Conservation (phyloP, 1,284 basidiomycete genomes). For the Malassezia restricta region DNA sequence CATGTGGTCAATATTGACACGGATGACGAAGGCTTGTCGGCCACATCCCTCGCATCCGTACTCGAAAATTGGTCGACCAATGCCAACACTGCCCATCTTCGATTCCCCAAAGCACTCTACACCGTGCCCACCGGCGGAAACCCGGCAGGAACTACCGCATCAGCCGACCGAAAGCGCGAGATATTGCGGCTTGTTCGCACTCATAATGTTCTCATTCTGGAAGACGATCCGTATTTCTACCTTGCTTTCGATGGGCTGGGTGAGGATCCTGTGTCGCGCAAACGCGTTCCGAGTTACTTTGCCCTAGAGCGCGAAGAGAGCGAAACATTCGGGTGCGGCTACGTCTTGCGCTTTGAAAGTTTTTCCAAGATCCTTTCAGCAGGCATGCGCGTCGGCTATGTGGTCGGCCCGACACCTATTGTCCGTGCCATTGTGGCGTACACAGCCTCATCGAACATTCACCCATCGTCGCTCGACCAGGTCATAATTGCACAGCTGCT, state of each 20-base stretch:
- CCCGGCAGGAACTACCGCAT: constrained; percentile 40
- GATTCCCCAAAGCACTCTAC: constrained; percentile 68
- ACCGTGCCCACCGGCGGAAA: constrained; percentile 53
- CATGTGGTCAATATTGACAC: constrained; percentile 55
- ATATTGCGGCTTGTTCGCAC: constrained; percentile 56
- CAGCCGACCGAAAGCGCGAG: constrained; percentile 59
- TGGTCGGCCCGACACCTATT: constrained; percentile 63
- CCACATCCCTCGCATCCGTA: constrained; percentile 56
- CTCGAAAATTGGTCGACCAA: constrained; percentile 62
- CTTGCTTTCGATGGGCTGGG: constrained; percentile 35
- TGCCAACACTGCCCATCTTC: constrained; percentile 50
- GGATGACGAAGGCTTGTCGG: constrained; percentile 63
- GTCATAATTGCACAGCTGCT: constrained; percentile 62
- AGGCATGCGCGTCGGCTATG: constrained; percentile 58
- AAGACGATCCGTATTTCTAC: constrained; percentile 41
- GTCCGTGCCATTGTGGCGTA: constrained; percentile 63
- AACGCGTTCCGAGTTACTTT: constrained; percentile 30
- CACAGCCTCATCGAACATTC: constrained; percentile 62
- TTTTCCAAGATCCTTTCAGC: constrained; percentile 57
- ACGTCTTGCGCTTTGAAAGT: constrained; percentile 41
- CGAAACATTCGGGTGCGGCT: constrained; percentile 30
- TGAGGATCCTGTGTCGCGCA: constrained; percentile 27
- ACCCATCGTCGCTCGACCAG: constrained; percentile 60
- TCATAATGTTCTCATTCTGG: constrained; percentile 25
- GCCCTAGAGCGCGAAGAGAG: constrained; percentile 32